These are phyloP conservation scores for Rhododendron molle DNA, from an alignment of 148 eudicot genomes.

Conservation along the genomic window DNA sequence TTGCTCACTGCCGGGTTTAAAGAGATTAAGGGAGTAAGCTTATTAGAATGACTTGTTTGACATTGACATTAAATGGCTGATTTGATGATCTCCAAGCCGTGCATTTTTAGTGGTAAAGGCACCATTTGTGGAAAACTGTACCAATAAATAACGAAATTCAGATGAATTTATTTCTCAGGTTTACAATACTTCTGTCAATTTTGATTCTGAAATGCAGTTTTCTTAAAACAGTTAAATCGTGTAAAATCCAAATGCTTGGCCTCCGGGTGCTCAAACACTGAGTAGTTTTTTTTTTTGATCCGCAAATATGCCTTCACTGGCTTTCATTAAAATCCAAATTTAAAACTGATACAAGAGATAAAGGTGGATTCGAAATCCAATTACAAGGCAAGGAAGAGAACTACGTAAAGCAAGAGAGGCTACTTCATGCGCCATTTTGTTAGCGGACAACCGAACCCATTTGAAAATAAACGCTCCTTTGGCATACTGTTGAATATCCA, in stretches of 20 bases:
- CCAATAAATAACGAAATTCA: background rate
- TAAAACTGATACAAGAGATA: too few relatives aligned
- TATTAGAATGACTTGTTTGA: background rate
- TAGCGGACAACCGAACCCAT: too few relatives aligned
- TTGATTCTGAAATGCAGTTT: background rate
- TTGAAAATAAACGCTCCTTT: too few relatives aligned
- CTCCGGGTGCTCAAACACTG: background rate
- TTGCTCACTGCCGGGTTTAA: background rate
- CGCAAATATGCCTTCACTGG: too few relatives aligned
- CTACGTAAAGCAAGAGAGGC: too few relatives aligned
- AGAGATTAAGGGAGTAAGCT: background rate
- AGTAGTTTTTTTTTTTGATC: too few relatives aligned
- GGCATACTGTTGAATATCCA: too few relatives aligned
- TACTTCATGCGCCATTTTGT: too few relatives aligned
- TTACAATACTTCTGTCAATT: background rate
- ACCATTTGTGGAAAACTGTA: background rate
- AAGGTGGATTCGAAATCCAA: too few relatives aligned
- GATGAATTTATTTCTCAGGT: slow-evolving; percentile 1
- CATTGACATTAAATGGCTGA: background rate
- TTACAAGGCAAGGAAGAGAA: too few relatives aligned
- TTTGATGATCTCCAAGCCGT: background rate
- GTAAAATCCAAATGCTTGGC: background rate
- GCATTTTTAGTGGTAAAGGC: background rate
- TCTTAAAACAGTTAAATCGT: background rate
- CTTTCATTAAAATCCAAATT: too few relatives aligned